Percentiles rank a stretch among this genome's conserved stretches.
Conservation (phyloP, 805 yeast genomes). For the Candida sithepensis region DNA sequence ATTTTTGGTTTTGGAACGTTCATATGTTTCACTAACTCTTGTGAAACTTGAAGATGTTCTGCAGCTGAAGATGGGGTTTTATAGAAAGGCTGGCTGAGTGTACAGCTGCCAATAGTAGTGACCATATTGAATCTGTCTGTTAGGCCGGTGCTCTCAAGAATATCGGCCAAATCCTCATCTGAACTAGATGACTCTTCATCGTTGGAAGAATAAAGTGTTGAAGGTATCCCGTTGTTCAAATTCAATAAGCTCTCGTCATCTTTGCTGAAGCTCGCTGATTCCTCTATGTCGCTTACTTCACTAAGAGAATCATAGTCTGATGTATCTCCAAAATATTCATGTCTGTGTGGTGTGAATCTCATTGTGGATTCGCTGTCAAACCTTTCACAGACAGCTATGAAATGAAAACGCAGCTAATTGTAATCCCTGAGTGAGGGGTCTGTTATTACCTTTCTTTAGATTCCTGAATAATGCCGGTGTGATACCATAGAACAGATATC, state of each 20-base stretch:
- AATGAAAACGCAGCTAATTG: no score
- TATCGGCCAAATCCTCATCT: background rate
- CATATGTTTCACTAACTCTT: no score
- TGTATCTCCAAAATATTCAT: constrained; percentile 16
- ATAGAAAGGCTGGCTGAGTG: background rate
- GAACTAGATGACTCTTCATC: background rate
- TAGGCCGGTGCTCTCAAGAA: background rate
- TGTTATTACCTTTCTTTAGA: no score
- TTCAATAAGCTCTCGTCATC: background rate
- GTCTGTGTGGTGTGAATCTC: constrained; percentile 30
- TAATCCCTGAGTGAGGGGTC: no score
- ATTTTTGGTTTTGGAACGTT: background rate
- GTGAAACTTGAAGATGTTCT: background rate
- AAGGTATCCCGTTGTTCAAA: background rate
- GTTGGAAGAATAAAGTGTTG: background rate
- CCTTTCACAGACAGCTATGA: no score
- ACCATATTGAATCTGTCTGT: constrained; percentile 1
- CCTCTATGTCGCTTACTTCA: constrained; percentile 13
- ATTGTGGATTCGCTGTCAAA: constrained; percentile 5
- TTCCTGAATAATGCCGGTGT: no score
- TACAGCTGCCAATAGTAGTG: background rate
- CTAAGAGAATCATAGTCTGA: constrained; percentile 27
- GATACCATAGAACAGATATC: no score
- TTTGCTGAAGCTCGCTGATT: background rate
- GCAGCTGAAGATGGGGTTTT: background rate